Conservation (phyloP, 345 rosid genomes). For the Raphanus sativus region DNA sequence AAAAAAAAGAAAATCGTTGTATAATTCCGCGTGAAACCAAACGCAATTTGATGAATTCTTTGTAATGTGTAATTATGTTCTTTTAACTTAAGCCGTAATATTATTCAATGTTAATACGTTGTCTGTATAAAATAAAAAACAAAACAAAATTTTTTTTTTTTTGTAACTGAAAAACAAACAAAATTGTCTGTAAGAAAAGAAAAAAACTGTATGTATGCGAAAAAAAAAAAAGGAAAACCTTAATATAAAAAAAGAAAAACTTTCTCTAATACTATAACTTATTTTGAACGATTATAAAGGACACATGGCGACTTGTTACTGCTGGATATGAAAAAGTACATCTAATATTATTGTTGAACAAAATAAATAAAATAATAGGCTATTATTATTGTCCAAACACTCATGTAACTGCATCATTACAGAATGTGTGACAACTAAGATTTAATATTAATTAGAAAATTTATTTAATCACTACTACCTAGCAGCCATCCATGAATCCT, state of each 20-base stretch:
- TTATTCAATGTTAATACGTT: too few species aligned
- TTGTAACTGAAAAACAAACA: too few species aligned
- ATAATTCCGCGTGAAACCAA: too few species aligned
- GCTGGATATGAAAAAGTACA: conserved; percentile 17
- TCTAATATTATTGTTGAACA: not conserved
- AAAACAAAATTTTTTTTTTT: too few species aligned
- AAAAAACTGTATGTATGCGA: too few species aligned
- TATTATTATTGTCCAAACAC: conserved; percentile 31
- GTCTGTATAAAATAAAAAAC: too few species aligned
- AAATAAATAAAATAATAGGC: not conserved
- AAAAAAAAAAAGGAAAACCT: not conserved
- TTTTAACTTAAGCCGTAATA: too few species aligned
- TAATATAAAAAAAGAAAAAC: not conserved
- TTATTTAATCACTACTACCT: not conserved
- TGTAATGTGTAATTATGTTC: too few species aligned
- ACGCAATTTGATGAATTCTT: too few species aligned
- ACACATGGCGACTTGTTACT: conserved; percentile 25
- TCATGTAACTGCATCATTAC: conserved; percentile 30
- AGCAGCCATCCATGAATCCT: conserved; percentile 24
- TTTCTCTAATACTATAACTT: not conserved
- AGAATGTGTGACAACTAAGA: conserved; percentile 36
- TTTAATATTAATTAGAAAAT: not conserved
- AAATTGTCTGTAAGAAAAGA: too few species aligned
- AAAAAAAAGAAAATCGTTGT: too few species aligned
- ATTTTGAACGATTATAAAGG: not conserved